Base-by-base conservation (phyloP, 208 protist genomes). In the Trypanosoma grayi region DNA sequence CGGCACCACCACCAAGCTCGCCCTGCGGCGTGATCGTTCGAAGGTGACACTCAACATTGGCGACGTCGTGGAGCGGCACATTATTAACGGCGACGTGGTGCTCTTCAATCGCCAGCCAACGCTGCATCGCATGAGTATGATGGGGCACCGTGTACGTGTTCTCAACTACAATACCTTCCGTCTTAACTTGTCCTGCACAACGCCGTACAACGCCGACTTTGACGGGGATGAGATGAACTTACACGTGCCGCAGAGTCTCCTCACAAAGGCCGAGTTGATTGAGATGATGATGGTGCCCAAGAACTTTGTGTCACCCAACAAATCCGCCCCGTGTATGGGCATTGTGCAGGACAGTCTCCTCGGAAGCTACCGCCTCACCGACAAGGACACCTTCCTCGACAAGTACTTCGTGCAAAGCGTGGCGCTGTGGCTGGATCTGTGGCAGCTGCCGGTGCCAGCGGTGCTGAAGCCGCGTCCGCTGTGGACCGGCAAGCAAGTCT, bases 211-310 rank as follows among this genome's bases (percentile, higher is more conserved):
- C 81, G 99, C 99, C 27, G 99, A 99, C 77, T 99, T 99, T 68
- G 99, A 99, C 82, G 99, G 99, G 50, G 99, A 99, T 77, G 99
- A 99, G 82, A 99, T 99, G 99, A 99, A 99, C 80, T 66, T 99
- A 53, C 99, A 99, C 79, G 95, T 99, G 10, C 98, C 98, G 16
- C 99, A 99, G 79, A 93, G 87, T 18, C 58, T 98, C 24, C 78
- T 99, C 58, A 98, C 97, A 9, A 90, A 97, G 58, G 87, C 97
- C 18, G 98, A 99, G 83, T 75, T 98, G 31, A 86, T 96, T 43
- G 93, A 99, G 65, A 87, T 99, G 58, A 99, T 99, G 98, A 97
- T 99, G 90, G 98, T 99, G 24, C 98, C 97, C 0, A 97, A 96
- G 66, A 98, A 99, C 66, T 99, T 99, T 66, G 90, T 99, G n/a